Evolutionary conservation across 1,139 yeast genomes (phyloP).

Genomic region (Kodamaea arcana): DNA sequence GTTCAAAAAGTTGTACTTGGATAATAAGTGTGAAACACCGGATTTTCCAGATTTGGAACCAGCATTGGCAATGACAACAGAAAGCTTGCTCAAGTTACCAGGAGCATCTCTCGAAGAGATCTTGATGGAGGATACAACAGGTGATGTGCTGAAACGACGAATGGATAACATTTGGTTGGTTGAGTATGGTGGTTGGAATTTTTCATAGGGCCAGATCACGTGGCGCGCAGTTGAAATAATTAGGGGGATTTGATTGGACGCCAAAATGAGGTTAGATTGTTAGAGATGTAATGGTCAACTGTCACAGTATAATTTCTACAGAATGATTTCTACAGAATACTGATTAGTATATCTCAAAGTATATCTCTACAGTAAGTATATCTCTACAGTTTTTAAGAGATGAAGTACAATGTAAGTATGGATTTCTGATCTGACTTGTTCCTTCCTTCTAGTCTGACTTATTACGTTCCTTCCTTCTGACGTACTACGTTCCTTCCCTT

Average conservation of each 20-base stretch:
- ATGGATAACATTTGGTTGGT: constrained; percentile 36
- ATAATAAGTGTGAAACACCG: constrained; percentile 83
- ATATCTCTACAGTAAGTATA: no score
- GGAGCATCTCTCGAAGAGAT: constrained; percentile 45
- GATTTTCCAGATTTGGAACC: constrained; percentile 76
- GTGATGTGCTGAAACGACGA: constrained; percentile 49
- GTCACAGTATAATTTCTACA: no score
- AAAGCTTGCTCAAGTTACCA: constrained; percentile 62
- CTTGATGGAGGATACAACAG: constrained; percentile 30
- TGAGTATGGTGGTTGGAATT: neutral
- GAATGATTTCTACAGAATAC: no score
- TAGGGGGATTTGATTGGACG: neutral
- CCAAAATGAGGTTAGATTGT: neutral
- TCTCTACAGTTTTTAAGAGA: no score
- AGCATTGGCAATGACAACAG: constrained; percentile 73
- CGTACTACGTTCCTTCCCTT: no score
- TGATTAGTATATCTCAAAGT: no score
- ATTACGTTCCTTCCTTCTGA: no score
- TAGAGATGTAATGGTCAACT: no score
- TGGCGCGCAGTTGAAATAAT: neutral
- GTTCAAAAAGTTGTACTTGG: constrained; percentile 82
- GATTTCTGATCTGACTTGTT: no score
- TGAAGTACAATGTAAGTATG: no score
- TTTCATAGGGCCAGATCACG: neutral
- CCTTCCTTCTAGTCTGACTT: no score